Conservation (phyloP, 495 filamentous ascomycete species). For the Glutinoglossum americanum region DNA sequence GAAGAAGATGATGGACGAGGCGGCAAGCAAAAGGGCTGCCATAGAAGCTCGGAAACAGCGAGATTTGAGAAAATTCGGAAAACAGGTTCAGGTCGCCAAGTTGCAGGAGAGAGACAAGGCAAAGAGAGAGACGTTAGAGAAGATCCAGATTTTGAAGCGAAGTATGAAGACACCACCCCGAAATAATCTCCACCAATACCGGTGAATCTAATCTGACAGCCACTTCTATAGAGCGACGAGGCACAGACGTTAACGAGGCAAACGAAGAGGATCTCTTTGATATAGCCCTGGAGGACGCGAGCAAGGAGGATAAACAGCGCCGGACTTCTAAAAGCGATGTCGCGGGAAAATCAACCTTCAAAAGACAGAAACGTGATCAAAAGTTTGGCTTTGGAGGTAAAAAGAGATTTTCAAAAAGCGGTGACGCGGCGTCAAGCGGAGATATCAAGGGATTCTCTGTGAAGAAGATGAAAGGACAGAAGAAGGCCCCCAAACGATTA, state of each 20-base stretch:
- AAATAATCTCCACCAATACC: not conserved
- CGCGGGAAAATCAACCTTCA: conserved; percentile 29
- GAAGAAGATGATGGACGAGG: conserved; percentile 79
- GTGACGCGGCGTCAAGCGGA: conserved; percentile 54
- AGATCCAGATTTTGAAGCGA: conserved; percentile 79
- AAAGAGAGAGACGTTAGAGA: conserved; percentile 78
- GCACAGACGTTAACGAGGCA: conserved; percentile 32
- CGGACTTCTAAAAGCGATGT: conserved; percentile 7
- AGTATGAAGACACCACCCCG: conserved; percentile 33
- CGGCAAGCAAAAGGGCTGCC: conserved; percentile 75
- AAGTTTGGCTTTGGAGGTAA: conserved; percentile 92
- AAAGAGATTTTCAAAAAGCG: conserved; percentile 74
- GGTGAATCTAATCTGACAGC: conserved; percentile 2
- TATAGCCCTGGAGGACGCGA: conserved; percentile 68
- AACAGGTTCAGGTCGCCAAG: conserved; percentile 94
- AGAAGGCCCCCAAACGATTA: conserved; percentile 27
- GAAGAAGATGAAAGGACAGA: conserved; percentile 59
- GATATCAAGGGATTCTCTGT: conserved; percentile 57
- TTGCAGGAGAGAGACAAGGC: conserved; percentile 77
- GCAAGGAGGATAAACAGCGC: conserved; percentile 20
- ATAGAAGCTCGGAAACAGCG: conserved; percentile 78
- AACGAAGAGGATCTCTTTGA: conserved; percentile 85
- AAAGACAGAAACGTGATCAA: conserved; percentile 78
- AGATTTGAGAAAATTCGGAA: conserved; percentile 97
- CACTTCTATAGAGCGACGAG: conserved; percentile 50